Evolutionary conservation across 2,329 filamentous ascomycete species (phyloP).

Genomic region (Botrytis tulipae): DNA sequence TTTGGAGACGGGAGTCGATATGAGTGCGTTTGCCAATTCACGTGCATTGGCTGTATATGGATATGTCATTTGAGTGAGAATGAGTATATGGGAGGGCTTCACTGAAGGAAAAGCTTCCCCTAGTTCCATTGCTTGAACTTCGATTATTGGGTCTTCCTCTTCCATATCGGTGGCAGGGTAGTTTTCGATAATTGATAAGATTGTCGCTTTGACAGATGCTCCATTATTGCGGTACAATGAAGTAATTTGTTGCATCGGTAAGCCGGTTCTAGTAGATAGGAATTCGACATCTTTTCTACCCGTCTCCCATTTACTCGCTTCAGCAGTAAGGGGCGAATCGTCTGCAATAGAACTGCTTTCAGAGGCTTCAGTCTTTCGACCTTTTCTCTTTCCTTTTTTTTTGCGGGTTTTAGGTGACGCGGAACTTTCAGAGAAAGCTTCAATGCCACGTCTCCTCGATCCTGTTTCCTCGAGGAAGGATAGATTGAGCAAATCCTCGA

Average conservation of each 20-base stretch:
- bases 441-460: slow-evolving; percentile 69
- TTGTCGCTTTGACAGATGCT: slow-evolving; percentile 54
- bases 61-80: slow-evolving; percentile 55
- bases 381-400: slow-evolving; percentile 43
- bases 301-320: slow-evolving; percentile 56
- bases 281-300: slow-evolving; percentile 59
- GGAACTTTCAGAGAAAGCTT: slow-evolving; percentile 66
- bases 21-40: slow-evolving; percentile 57
- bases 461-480: slow-evolving; percentile 71
- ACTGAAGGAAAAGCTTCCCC: slow-evolving; percentile 54
- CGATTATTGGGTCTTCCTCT: slow-evolving; percentile 45
- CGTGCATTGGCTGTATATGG: slow-evolving; percentile 57
- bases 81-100: slow-evolving; percentile 47
- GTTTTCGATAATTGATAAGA: slow-evolving; percentile 47
- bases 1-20: slow-evolving; percentile 30
- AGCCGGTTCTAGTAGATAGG: slow-evolving; percentile 51
- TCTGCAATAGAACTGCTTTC: slow-evolving; percentile 16
- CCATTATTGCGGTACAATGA: slow-evolving; percentile 61
- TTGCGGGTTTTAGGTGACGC: slow-evolving; percentile 38
- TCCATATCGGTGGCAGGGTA: slow-evolving; percentile 39
- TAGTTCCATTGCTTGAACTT: slow-evolving; percentile 53
- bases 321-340: background rate
- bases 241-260: slow-evolving; percentile 48
- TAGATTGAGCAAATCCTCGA: slow-evolving; percentile 78
- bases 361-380: slow-evolving; percentile 33